Base-by-base conservation (phyloP, 2,329 filamentous ascomycete species). In the Aspergillaceae sp. region DNA sequence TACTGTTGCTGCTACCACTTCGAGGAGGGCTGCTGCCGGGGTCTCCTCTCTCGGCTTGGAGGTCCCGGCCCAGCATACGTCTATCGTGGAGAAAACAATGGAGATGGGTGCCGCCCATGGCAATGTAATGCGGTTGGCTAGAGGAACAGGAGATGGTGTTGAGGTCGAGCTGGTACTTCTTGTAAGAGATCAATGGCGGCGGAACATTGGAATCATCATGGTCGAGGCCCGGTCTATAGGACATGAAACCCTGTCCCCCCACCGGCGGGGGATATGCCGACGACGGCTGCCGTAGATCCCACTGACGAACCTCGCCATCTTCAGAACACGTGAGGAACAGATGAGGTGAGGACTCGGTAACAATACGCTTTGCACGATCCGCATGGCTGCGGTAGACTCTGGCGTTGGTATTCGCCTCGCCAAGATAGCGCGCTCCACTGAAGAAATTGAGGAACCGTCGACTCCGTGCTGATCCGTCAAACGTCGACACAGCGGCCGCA, bases 301-400 rank as follows among this genome's bases (percentile, higher is more conserved):
- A 85, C 55, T 85, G 82, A 41, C 82, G 72, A 29, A 85, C 80
- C 52, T 84, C 82, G 28, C 82, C 82, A 62, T 85, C 82, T 57
- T 85, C 82, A 0, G 80, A 83, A 60, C 82, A 85, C 0, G 80
- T 85, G 45, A 85, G 63, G 56, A 85, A 85, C n/a, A 83, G 71
- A 60, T 80, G 72, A 0, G 82, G 82, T 3, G 79, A 84, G 4
- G 78, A 80, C 56, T 85, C 82, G 0, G 82, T 85, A 32, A 85
- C 79, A 41, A 85, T 83, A 32, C 82, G 72, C 66, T 85, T 85
- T 29, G 82, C 82, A 7, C 82, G 73, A 56, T 84, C 80, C 5
- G 73, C 74, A 58, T 85, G 82, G 48, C 77, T 82, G 46, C 74
- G 70, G 60, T 83, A 85, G 5, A 83, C 74, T 49, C 79, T 74